Conservation (phyloP, 202 grass and related monocot genomes). For the Setaria viridis region DNA sequence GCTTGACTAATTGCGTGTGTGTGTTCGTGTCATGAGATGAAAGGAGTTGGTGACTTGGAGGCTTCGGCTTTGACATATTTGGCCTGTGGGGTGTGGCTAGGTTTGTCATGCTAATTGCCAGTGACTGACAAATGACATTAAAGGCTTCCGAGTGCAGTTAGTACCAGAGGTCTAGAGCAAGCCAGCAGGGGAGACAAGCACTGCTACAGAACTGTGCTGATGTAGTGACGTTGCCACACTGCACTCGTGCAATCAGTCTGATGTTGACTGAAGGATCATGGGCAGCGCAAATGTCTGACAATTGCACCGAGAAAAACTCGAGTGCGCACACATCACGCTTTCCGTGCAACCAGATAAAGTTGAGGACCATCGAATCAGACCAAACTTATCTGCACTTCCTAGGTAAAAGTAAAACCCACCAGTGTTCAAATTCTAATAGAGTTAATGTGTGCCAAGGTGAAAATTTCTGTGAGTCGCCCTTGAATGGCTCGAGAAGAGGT, state of each 20-base stretch:
- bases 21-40: constrained; percentile 4
- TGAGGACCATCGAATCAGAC: neutral
- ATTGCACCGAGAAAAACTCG: constrained; percentile 19
- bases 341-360: constrained; percentile 6
- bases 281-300: constrained; percentile 8
- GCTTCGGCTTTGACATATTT: neutral
- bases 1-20: neutral
- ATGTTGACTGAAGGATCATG: constrained; percentile 42
- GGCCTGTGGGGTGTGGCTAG: neutral
- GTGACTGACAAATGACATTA: neutral
- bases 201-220: constrained; percentile 16
- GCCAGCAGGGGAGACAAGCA: neutral
- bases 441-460: neutral
- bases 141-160: constrained; percentile 23
- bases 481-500: neutral
- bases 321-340: constrained; percentile 8
- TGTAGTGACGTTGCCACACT: neutral
- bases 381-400: neutral
- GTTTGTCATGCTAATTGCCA: neutral
- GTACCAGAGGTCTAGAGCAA: neutral
- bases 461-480: neutral
- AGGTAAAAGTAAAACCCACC: neutral
- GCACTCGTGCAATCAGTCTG: constrained; percentile 28
- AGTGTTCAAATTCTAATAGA: too few species aligned
- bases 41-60: neutral